A percentile compares a stretch with the other conserved stretches of the same genome.
Evolutionary conservation across 2,329 filamentous ascomycete species (phyloP).

Genomic region (Cladosporium sp.): DNA sequence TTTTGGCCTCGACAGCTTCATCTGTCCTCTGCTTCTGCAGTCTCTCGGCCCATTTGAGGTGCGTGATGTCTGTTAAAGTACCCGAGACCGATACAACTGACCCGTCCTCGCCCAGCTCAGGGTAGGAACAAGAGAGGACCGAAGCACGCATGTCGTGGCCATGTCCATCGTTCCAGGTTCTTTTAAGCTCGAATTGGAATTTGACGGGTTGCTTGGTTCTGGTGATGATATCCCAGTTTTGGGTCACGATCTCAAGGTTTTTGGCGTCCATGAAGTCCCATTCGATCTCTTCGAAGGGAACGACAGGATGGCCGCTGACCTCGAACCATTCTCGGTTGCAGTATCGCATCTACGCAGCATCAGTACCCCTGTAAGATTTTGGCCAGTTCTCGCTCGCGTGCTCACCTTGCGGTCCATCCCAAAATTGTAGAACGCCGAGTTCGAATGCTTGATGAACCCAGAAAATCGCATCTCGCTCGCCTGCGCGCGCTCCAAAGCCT

Average conservation of each 20-base stretch:
- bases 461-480: conserved; percentile 41
- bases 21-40: conserved; percentile 42
- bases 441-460: conserved; percentile 37
- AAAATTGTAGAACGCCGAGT: conserved; percentile 23
- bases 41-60: conserved; percentile 48
- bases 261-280: conserved; percentile 37
- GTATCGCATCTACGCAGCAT: conserved; percentile 40
- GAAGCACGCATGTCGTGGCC: conserved; percentile 21
- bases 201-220: conserved; percentile 40
- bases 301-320: conserved; percentile 48
- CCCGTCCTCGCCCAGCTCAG: conserved; percentile 31
- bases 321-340: conserved; percentile 52
- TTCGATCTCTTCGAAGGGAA: conserved; percentile 44
- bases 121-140: conserved; percentile 31
- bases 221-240: conserved; percentile 20
- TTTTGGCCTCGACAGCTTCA: conserved; percentile 47
- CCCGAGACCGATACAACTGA: conserved; percentile 44
- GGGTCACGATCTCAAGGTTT: conserved; percentile 18
- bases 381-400: not conserved
- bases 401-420: not conserved
- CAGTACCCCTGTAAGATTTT: not conserved
- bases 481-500: conserved; percentile 43
- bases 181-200: conserved; percentile 43
- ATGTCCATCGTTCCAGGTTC: conserved; percentile 33
- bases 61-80: conserved; percentile 49